These are phyloP conservation scores for Notholithocarpus densiflorus DNA, from an alignment of 306 rosid species.

Conservation along the genomic window DNA sequence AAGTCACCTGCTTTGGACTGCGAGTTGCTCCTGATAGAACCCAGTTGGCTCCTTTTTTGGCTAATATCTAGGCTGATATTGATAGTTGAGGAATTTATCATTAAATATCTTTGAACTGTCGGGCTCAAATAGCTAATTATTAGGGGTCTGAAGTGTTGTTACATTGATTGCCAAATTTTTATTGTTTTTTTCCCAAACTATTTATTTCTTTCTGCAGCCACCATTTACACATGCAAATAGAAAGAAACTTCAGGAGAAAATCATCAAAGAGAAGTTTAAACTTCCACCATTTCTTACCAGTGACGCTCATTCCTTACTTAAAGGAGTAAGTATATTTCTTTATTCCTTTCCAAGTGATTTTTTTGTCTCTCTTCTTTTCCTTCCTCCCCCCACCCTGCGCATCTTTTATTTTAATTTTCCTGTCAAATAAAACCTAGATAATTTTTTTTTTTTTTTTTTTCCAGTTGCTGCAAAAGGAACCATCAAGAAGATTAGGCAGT, in stretches of 20 bases:
- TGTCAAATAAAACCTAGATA: background rate
- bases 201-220: constrained; percentile 54
- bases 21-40: background rate
- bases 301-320: constrained; percentile 92
- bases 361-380: background rate
- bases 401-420: background rate
- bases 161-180: constrained; percentile 1
- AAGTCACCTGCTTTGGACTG: background rate
- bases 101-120: background rate
- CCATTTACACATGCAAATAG: constrained; percentile 77
- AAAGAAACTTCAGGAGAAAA: constrained; percentile 93
- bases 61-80: background rate
- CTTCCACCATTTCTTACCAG: constrained; percentile 70
- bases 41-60: background rate
- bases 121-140: background rate
- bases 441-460: constrained; percentile 3
- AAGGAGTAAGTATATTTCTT: constrained; percentile 64
- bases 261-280: constrained; percentile 83
- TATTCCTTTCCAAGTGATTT: background rate
- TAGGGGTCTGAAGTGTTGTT: constrained; percentile 6
- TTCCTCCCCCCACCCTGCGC: background rate
- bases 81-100: background rate
- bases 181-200: background rate
- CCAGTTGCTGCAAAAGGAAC: constrained; percentile 90
- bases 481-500: constrained; percentile 67